Conservation (phyloP, 2,329 filamentous ascomycete genomes). For the Triangularia verruculosa region DNA sequence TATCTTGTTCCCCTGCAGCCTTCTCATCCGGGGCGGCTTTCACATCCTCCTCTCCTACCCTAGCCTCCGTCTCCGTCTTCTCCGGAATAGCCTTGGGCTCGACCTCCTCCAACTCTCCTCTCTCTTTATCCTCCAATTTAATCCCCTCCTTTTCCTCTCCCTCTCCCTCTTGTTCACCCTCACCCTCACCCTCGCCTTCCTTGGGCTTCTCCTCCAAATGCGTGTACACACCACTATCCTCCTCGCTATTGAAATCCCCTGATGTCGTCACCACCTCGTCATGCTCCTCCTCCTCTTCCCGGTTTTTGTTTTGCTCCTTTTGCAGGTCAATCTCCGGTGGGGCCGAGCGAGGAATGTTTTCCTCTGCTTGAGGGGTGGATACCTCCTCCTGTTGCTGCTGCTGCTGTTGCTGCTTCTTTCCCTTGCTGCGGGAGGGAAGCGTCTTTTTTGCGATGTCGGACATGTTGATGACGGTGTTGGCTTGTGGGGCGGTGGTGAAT, state of each 20-base stretch:
- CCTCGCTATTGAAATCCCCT: slow-evolving; percentile 28
- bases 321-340: background rate
- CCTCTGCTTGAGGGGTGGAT: slow-evolving; percentile 23
- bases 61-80: slow-evolving; percentile 16
- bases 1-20: slow-evolving; percentile 6
- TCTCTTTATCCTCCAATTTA: slow-evolving; percentile 5
- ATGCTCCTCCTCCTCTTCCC: slow-evolving; percentile 10
- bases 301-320: slow-evolving; percentile 14
- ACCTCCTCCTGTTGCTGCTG: slow-evolving; percentile 16
- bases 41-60: slow-evolving; percentile 10
- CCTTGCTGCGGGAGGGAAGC: slow-evolving; percentile 19
- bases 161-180: no score
- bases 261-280: background rate
- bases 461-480: no score
- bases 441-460: slow-evolving; percentile 28
- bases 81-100: background rate
- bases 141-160: slow-evolving; percentile 16
- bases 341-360: background rate
- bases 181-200: no score
- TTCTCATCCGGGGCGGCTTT: background rate
- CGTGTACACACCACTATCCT: slow-evolving; percentile 3
- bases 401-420: slow-evolving; percentile 26
- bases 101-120: background rate
- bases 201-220: slow-evolving; percentile 13
- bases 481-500: background rate